phyloP scores from a whole-genome alignment of 2,329 filamentous ascomycete species.

The Colletotrichum truncatum region DNA sequence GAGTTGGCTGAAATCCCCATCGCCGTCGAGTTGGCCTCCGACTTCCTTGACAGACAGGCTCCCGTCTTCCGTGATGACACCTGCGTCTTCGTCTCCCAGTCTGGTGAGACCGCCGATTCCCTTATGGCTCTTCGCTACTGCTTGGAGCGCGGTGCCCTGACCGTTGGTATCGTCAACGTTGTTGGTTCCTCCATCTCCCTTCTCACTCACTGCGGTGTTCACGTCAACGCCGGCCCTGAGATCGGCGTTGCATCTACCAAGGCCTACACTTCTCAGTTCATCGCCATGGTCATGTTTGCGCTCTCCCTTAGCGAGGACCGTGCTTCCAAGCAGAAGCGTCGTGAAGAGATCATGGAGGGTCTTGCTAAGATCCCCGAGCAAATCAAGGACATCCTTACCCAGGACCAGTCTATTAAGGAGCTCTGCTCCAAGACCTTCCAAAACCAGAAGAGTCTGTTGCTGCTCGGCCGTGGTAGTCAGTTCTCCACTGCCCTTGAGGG shows the following conservation, averaged over 20 bases:
- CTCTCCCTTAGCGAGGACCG: conserved; percentile 96
- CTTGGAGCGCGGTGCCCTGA: conserved; percentile 95
- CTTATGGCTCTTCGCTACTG: conserved; percentile 98
- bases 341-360: conserved; percentile 96
- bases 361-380: conserved; percentile 87
- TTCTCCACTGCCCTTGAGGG: conserved; percentile 97
- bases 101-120: conserved; percentile 97
- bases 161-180: conserved; percentile 98
- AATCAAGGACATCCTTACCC: conserved; percentile 90
- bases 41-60: conserved; percentile 96
- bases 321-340: conserved; percentile 89
- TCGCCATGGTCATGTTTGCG: conserved; percentile 99
- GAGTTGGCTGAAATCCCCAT: conserved; percentile 98
- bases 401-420: conserved; percentile 93
- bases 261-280: conserved; percentile 98
- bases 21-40: conserved; percentile 93
- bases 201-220: conserved; percentile 98
- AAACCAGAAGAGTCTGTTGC: conserved; percentile 94
- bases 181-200: conserved; percentile 99
- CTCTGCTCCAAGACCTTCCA: conserved; percentile 93
- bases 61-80: conserved; percentile 99
- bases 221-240: conserved; percentile 98
- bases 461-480: conserved; percentile 94
- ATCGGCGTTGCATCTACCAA: conserved; percentile 99
- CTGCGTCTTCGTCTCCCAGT: conserved; percentile 98